phyloP scores from a whole-genome alignment of 495 filamentous ascomycete genomes.

The Rhizodiscina lignyota region DNA sequence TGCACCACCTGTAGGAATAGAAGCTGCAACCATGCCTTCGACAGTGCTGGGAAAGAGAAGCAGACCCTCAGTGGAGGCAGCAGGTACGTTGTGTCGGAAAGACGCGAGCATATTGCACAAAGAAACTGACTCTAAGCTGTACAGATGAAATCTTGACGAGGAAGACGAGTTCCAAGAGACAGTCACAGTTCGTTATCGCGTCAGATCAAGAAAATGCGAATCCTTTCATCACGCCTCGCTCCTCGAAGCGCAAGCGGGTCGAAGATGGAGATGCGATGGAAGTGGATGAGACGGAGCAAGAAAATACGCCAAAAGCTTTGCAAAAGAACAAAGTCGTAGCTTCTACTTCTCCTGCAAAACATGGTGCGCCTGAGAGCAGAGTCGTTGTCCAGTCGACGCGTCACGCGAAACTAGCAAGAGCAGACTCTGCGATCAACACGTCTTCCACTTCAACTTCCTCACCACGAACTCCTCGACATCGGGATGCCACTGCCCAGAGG shows the following conservation, averaged over 20 bases:
- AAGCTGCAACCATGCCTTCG: not conserved
- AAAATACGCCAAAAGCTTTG: not conserved
- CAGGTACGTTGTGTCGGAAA: not conserved
- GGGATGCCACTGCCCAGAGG: conserved; percentile 44
- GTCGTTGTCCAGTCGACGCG: conserved; percentile 7
- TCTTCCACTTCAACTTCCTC: conserved; percentile 12
- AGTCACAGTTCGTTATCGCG: conserved; percentile 20
- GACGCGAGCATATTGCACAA: not conserved
- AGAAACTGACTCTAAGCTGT: not conserved
- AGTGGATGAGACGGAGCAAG: too few species aligned
- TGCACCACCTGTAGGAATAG: too few species aligned
- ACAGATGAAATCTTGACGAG: not conserved
- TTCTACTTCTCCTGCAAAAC: conserved; percentile 16
- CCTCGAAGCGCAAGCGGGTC: conserved; percentile 9
- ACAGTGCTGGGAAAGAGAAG: not conserved
- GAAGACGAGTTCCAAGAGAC: not conserved
- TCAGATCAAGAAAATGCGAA: conserved; percentile 37
- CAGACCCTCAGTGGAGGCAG: not conserved
- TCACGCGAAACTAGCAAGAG: conserved; percentile 11
- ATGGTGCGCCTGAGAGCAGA: conserved; percentile 12
- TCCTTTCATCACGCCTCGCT: conserved; percentile 22
- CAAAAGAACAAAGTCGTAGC: not conserved
- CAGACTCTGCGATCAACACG: conserved; percentile 17
- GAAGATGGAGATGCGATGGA: conserved; percentile 9
- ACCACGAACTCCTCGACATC: conserved; percentile 50